Percentiles rank a stretch among this genome's conserved stretches.
Evolutionary conservation across 148 eudicot species (phyloP).

Genomic region (Chenopodium formosanum): DNA sequence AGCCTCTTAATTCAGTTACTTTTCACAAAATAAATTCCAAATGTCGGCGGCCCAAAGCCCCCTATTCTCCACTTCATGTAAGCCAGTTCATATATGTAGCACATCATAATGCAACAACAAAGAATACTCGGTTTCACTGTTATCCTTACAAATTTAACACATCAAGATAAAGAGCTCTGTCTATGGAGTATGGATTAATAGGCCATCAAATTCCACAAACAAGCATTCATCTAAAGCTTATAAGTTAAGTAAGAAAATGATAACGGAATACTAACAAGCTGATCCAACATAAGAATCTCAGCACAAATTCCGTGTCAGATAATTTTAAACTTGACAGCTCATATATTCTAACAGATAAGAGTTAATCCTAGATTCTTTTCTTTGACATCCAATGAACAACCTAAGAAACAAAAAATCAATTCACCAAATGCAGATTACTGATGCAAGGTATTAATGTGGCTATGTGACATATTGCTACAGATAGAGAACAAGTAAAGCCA

Average conservation of each 20-base stretch:
- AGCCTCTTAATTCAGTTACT: not conserved
- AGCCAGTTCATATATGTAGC: not conserved
- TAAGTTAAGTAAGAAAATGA: not conserved
- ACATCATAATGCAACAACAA: not conserved
- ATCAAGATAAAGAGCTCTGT: not conserved
- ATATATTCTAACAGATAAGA: not conserved
- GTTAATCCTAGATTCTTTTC: not conserved
- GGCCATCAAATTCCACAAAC: not conserved
- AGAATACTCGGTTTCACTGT: not conserved
- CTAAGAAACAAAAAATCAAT: not conserved
- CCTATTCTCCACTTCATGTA: not conserved
- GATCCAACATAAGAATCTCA: not conserved
- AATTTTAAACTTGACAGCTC: not conserved
- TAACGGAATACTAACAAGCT: not conserved
- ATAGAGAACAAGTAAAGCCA: not conserved
- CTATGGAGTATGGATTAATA: not conserved
- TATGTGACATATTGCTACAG: not conserved
- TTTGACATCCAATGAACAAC: not conserved
- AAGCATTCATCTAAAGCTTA: not conserved
- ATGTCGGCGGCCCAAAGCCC: not conserved
- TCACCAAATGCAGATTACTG: not conserved
- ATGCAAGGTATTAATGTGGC: not conserved
- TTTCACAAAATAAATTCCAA: not conserved
- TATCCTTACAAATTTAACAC: not conserved
- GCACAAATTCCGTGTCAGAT: not conserved